A percentile compares a stretch with the other conserved stretches of the same genome.
Conservation (phyloP, 441 rosid species). For the Adansonia gregorii region DNA sequence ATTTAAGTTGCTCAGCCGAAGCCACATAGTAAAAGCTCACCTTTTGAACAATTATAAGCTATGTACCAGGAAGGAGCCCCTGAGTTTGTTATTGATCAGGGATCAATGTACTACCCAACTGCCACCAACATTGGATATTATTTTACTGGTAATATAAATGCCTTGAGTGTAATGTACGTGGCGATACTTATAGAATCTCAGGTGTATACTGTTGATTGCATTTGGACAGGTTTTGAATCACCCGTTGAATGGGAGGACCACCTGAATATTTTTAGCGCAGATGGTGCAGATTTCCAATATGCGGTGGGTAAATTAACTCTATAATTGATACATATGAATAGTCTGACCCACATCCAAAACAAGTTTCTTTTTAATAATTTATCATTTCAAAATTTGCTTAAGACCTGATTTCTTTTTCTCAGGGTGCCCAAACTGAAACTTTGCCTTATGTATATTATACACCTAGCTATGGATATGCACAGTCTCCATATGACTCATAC, state of each 20-base stretch:
- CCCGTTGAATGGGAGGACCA: constrained; percentile 96
- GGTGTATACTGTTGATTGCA: constrained; percentile 24
- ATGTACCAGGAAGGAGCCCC: constrained; percentile 83
- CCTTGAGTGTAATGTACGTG: background rate
- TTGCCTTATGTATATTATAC: constrained; percentile 82
- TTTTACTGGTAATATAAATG: constrained; percentile 70
- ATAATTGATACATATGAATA: background rate
- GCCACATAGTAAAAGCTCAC: constrained; percentile 41
- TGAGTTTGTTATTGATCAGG: constrained; percentile 72
- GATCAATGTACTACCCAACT: constrained; percentile 67
- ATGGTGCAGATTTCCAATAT: constrained; percentile 81
- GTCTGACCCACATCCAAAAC: background rate
- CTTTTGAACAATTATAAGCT: constrained; percentile 51
- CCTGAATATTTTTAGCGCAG: constrained; percentile 70
- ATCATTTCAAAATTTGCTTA: background rate
- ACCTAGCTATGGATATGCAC: constrained; percentile 81
- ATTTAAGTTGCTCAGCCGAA: constrained; percentile 51
- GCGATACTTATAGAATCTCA: constrained; percentile 23
- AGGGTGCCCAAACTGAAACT: constrained; percentile 83
- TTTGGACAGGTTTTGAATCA: constrained; percentile 71
- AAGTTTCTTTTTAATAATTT: constrained; percentile 14
- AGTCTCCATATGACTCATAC: constrained; percentile 87
- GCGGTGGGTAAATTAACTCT: constrained; percentile 46
- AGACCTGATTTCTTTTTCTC: constrained; percentile 28
- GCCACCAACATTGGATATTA: constrained; percentile 74